Conservation (phyloP, 441 rosid genomes). For the Populus trichocarpa region DNA sequence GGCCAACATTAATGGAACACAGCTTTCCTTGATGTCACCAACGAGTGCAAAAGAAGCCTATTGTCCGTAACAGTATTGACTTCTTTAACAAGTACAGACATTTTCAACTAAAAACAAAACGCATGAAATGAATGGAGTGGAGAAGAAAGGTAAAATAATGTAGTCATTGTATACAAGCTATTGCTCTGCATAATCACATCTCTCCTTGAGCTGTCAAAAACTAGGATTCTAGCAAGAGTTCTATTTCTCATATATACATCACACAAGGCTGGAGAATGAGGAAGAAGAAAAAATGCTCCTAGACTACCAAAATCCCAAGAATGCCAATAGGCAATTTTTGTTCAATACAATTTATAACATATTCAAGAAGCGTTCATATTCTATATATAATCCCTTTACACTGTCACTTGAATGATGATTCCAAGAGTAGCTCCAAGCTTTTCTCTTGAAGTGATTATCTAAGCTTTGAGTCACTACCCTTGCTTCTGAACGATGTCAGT, state of each 20-base stretch:
- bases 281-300: slow-evolving; percentile 37
- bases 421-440: slow-evolving; percentile 27
- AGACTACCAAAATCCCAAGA: slow-evolving; percentile 57
- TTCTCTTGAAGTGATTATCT: slow-evolving; percentile 26
- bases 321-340: slow-evolving; percentile 32
- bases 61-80: neutral
- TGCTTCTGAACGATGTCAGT: slow-evolving; percentile 90
- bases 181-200: slow-evolving; percentile 29
- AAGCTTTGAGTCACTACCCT: slow-evolving; percentile 71
- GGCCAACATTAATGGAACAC: neutral
- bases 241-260: slow-evolving; percentile 32
- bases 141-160: neutral
- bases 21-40: neutral
- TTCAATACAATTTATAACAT: slow-evolving; percentile 44
- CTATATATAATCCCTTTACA: slow-evolving; percentile 38
- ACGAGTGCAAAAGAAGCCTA: neutral
- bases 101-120: neutral
- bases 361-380: slow-evolving; percentile 37
- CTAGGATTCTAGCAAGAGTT: slow-evolving; percentile 29
- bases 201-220: slow-evolving; percentile 23
- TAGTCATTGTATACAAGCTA: slow-evolving; percentile 23
- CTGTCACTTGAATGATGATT: slow-evolving; percentile 25
- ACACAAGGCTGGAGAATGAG: slow-evolving; percentile 21
- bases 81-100: neutral
- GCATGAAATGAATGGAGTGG: neutral